Evolutionary conservation across 441 rosid genomes (phyloP).

Genomic region (Arabidopsis lyrata): DNA sequence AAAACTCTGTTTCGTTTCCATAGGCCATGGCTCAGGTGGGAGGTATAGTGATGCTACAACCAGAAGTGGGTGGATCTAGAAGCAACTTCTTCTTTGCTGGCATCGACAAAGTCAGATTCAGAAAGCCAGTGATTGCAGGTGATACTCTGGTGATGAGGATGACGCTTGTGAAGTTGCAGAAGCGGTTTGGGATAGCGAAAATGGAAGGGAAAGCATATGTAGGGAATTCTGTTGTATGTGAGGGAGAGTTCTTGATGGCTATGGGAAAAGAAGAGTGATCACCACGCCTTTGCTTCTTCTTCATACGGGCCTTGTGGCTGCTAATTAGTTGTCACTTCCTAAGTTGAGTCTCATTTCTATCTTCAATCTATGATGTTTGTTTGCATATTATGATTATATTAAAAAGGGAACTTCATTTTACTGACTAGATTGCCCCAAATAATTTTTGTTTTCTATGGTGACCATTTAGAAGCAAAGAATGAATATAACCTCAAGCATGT

Average conservation of each 20-base stretch:
- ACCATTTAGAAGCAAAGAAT: not conserved
- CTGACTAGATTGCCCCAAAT: not conserved
- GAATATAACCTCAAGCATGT: not conserved
- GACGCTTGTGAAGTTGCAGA: slow-evolving; percentile 84
- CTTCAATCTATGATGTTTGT: slow-evolving; percentile 8
- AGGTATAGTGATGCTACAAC: slow-evolving; percentile 86
- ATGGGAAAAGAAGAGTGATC: slow-evolving; percentile 53
- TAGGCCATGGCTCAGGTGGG: slow-evolving; percentile 96
- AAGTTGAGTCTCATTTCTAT: slow-evolving; percentile 16
- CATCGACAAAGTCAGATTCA: slow-evolving; percentile 81
- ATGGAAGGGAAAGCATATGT: slow-evolving; percentile 78
- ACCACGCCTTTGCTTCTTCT: slow-evolving; percentile 25
- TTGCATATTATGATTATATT: slow-evolving; percentile 1
- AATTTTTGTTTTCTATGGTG: not conserved
- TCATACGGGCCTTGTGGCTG: slow-evolving; percentile 12
- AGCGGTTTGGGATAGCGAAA: slow-evolving; percentile 78
- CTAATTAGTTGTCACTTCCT: slow-evolving; percentile 9
- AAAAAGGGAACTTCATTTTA: slow-evolving; percentile 1
- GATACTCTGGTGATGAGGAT: slow-evolving; percentile 94
- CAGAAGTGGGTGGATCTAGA: slow-evolving; percentile 79
- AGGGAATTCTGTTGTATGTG: slow-evolving; percentile 72
- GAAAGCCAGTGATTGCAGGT: slow-evolving; percentile 90
- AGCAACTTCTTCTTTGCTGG: slow-evolving; percentile 84
- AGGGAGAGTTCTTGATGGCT: slow-evolving; percentile 89
- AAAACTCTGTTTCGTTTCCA: slow-evolving; percentile 5